Percentiles rank a stretch among this genome's conserved stretches.
Conservation (phyloP, 176 grass and related monocot genomes). For the Carex kokanica region DNA sequence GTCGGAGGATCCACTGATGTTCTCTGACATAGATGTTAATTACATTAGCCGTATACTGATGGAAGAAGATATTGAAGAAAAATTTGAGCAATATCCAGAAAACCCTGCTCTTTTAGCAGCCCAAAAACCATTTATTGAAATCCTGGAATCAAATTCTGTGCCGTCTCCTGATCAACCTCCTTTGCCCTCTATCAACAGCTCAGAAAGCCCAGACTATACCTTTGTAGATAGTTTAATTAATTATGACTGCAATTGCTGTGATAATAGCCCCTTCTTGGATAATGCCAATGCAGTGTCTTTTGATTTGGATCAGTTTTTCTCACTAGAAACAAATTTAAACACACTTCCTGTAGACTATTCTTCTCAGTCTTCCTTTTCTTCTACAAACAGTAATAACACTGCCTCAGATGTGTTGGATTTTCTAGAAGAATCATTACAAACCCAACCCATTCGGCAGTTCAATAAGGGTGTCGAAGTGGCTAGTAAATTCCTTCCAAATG, state of each 20-base stretch:
- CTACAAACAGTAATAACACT: slow-evolving; percentile 15
- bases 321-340: slow-evolving; percentile 12
- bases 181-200: slow-evolving; percentile 33
- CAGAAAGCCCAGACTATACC: slow-evolving; percentile 51
- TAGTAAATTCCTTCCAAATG: slow-evolving; percentile 56
- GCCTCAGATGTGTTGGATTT: slow-evolving; percentile 12
- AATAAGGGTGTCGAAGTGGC: slow-evolving; percentile 53
- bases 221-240: slow-evolving; percentile 22
- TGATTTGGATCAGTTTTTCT: slow-evolving; percentile 20
- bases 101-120: slow-evolving; percentile 58
- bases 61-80: slow-evolving; percentile 95
- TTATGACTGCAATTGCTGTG: slow-evolving; percentile 9
- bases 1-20: slow-evolving; percentile 62
- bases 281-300: slow-evolving; percentile 1
- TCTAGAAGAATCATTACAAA: slow-evolving; percentile 11
- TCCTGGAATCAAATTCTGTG: slow-evolving; percentile 40
- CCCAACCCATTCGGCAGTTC: slow-evolving; percentile 56
- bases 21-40: slow-evolving; percentile 77
- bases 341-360: slow-evolving; percentile 6
- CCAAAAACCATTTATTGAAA: slow-evolving; percentile 75
- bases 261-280: background rate
- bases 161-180: slow-evolving; percentile 27
- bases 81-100: slow-evolving; percentile 76
- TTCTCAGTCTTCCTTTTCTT: slow-evolving; percentile 30
- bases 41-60: slow-evolving; percentile 89